phyloP scores from a whole-genome alignment of 2,329 filamentous ascomycete genomes.

The Clonostachys sp. region DNA sequence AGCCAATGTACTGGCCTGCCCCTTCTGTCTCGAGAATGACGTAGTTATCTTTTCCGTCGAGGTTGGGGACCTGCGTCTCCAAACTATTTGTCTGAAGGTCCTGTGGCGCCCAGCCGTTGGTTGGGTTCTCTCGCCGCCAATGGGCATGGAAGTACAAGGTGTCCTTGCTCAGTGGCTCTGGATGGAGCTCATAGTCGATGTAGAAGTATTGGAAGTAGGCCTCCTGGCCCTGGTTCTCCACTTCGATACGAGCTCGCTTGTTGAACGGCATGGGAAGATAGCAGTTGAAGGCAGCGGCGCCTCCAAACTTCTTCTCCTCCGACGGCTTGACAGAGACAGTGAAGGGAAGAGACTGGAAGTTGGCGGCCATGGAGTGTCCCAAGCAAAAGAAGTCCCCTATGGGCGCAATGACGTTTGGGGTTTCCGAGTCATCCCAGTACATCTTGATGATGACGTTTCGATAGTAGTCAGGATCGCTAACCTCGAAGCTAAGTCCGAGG shows the following conservation, averaged over 20 bases:
- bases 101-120: constrained; percentile 21
- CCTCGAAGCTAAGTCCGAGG: constrained; percentile 21
- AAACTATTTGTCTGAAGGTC: constrained; percentile 22
- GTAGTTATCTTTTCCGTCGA: constrained; percentile 17
- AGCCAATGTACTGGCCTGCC: constrained; percentile 20
- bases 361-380: constrained; percentile 22
- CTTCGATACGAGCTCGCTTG: constrained; percentile 23
- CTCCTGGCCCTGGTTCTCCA: constrained; percentile 23
- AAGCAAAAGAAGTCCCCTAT: constrained; percentile 24
- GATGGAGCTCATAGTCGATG: constrained; percentile 23
- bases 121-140: constrained; percentile 23
- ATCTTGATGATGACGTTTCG: constrained; percentile 26
- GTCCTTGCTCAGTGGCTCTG: constrained; percentile 14
- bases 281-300: constrained; percentile 23
- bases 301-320: constrained; percentile 38
- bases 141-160: constrained; percentile 25
- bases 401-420: constrained; percentile 19
- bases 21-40: constrained; percentile 21
- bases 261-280: constrained; percentile 25
- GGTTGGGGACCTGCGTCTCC: constrained; percentile 22
- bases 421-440: constrained; percentile 24
- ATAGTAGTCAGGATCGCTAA: constrained; percentile 25
- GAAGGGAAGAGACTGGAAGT: constrained; percentile 25
- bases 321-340: constrained; percentile 22
- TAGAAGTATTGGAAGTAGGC: constrained; percentile 27